Evolutionary conservation across 2,329 filamentous ascomycete genomes (phyloP).

Genomic region (Escovopsis sp.): DNA sequence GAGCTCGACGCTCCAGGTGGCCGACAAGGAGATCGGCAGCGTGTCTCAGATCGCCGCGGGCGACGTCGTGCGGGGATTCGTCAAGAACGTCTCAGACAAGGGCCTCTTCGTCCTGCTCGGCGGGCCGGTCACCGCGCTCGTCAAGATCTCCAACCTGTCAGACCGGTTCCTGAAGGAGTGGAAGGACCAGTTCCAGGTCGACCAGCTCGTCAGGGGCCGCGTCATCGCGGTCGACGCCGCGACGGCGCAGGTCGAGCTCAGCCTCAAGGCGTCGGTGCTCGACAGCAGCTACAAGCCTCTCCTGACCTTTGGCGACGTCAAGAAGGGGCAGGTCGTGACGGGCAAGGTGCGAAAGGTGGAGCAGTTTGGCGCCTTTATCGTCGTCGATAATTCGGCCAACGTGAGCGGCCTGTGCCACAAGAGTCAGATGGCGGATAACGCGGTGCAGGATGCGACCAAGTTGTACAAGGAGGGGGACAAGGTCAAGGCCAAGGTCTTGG

Average conservation of each 20-base stretch:
- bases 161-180: conserved; percentile 90
- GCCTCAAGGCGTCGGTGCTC: conserved; percentile 69
- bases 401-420: conserved; percentile 88
- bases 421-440: conserved; percentile 76
- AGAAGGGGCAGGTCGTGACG: conserved; percentile 66
- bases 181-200: conserved; percentile 76
- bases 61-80: conserved; percentile 75
- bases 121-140: conserved; percentile 64
- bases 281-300: conserved; percentile 64
- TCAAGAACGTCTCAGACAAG: conserved; percentile 79
- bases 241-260: conserved; percentile 65
- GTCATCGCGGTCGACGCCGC: conserved; percentile 56
- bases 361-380: conserved; percentile 87
- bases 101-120: conserved; percentile 79
- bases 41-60: conserved; percentile 58
- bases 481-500: conserved; percentile 84
- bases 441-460: conserved; percentile 70
- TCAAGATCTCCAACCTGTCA: conserved; percentile 76
- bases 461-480: conserved; percentile 79
- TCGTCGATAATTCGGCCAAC: conserved; percentile 73
- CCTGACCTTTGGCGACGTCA: conserved; percentile 60
- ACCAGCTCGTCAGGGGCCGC: conserved; percentile 82
- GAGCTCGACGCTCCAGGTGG: conserved; percentile 66
- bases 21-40: conserved; percentile 63
- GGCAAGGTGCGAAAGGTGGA: conserved; percentile 89